These are phyloP conservation scores for Wickerhamomyces strasburgensis DNA, from an alignment of 805 yeast genomes.

Conservation along the genomic window DNA sequence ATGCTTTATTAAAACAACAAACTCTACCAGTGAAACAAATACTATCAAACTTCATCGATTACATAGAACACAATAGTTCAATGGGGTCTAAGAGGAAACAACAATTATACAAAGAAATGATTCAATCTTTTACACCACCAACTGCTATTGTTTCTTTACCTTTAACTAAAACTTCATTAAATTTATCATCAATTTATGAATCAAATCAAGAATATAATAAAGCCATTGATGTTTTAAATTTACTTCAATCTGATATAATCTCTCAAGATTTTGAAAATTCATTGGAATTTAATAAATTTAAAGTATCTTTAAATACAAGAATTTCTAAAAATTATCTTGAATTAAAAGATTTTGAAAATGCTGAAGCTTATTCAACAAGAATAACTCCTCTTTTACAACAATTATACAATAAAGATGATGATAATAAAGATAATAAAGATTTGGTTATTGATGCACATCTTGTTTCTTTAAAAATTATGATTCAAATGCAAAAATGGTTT, in stretches of 20 bases:
- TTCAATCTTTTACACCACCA: conserved; percentile 19
- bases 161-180: conserved; percentile 10
- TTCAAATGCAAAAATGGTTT: conserved; percentile 18
- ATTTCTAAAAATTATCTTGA: conserved; percentile 16
- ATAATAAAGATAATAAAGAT: not conserved
- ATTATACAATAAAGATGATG: not conserved
- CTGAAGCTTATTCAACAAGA: conserved; percentile 21
- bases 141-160: conserved; percentile 12
- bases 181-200: conserved; percentile 14
- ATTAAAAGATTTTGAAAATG: conserved; percentile 13
- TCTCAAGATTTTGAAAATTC: conserved; percentile 14
- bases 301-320: conserved; percentile 14
- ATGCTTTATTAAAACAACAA: conserved; percentile 18
- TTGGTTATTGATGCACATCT: conserved; percentile 6
- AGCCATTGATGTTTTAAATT: conserved; percentile 10
- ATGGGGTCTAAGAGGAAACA: not conserved
- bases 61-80: not conserved
- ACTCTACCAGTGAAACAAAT: conserved; percentile 17
- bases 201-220: not conserved
- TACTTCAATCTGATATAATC: conserved; percentile 14
- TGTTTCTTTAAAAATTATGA: conserved; percentile 15
- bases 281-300: conserved; percentile 10
- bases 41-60: conserved; percentile 8
- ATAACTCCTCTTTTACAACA: conserved; percentile 12
- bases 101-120: conserved; percentile 8